Evolutionary conservation across 192 early-diverging fungal species (phyloP), one percentile per base, ranked within the genome.

Genomic region (Thoreauomyces humboldtii): DNA sequence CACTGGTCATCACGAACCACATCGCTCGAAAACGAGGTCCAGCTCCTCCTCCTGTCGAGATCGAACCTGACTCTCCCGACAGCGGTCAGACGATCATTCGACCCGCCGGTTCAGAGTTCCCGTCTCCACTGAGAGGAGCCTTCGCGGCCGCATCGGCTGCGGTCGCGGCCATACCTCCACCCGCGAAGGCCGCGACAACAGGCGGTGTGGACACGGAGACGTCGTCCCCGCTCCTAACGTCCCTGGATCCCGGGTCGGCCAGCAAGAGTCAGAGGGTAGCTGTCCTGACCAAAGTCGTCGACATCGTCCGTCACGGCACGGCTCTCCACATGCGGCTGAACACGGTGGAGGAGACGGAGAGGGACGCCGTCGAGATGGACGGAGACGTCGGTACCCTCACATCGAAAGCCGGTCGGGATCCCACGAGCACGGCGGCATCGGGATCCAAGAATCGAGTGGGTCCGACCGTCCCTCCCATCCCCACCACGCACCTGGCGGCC

Each of bases 221-320:
- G 12, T 14, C 34, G 28, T 57, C 55, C 34, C 55, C 55, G 33
- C 55, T 57, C 11, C 4, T 37, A 4, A 35, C 55, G n/a, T 34
- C 34, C n/a, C 55, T 57, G n/a, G 55, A 57, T 34, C 55, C 55
- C 19, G 19, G 19, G 11, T n/a, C 19, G 4, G 35, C 55, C 7
- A 15, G 34, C 4, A 12, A 19, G 15, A 36, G 34, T 4, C 38
- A 29, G 27, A 41, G 59, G 22, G 24, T 32, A 4, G 43, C 45
- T 29, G 59, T 61, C 2, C 42, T 61, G 24, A 7, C 17, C 0
- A 61, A 61, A 47, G 59, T 61, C 27, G 44, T 61, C 41, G 29
- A 61, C 31, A 61, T 61, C 25, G 27, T 61, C 5, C 41, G 45
- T 28, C 59, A 61, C 45, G 59, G 59, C 43, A 46, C n/a, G 12